These are phyloP conservation scores for Gloeopeniophorella convolvens DNA, from an alignment of 768 basidiomycete species.

Conservation along the genomic window DNA sequence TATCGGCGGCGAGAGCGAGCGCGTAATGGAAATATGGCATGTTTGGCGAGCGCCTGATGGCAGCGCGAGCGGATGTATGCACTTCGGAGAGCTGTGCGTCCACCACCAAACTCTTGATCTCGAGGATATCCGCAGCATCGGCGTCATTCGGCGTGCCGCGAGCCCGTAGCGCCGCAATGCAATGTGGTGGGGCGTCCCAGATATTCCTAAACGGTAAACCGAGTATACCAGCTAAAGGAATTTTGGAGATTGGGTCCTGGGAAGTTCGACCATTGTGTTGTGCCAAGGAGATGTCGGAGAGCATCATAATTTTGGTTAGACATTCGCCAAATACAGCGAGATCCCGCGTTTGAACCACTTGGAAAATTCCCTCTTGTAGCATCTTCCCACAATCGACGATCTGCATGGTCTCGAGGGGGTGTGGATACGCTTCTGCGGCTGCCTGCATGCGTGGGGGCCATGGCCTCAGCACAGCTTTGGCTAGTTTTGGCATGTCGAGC, in stretches of 20 bases:
- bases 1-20: constrained; percentile 43
- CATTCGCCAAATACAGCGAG: constrained; percentile 45
- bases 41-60: constrained; percentile 48
- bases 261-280: constrained; percentile 49
- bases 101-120: constrained; percentile 54
- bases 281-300: constrained; percentile 54
- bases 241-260: constrained; percentile 36
- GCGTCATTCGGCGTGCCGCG: constrained; percentile 34
- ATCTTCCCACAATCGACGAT: constrained; percentile 36
- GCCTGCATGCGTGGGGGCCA: constrained; percentile 46
- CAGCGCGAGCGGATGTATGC: constrained; percentile 38
- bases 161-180: constrained; percentile 49
- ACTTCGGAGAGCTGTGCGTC: constrained; percentile 43
- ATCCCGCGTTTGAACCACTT: constrained; percentile 40
- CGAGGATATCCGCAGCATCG: constrained; percentile 57
- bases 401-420: constrained; percentile 40
- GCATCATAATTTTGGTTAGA: constrained; percentile 43
- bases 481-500: constrained; percentile 44
- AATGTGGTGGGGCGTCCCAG: constrained; percentile 52
- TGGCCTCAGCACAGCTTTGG: constrained; percentile 35
- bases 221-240: constrained; percentile 36
- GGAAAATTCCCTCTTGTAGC: constrained; percentile 49
- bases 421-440: constrained; percentile 43
- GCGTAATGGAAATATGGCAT: constrained; percentile 62
- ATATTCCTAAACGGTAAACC: constrained; percentile 58